Evolutionary conservation across 768 basidiomycete genomes (phyloP).

Genomic region (Phaffia australis): DNA sequence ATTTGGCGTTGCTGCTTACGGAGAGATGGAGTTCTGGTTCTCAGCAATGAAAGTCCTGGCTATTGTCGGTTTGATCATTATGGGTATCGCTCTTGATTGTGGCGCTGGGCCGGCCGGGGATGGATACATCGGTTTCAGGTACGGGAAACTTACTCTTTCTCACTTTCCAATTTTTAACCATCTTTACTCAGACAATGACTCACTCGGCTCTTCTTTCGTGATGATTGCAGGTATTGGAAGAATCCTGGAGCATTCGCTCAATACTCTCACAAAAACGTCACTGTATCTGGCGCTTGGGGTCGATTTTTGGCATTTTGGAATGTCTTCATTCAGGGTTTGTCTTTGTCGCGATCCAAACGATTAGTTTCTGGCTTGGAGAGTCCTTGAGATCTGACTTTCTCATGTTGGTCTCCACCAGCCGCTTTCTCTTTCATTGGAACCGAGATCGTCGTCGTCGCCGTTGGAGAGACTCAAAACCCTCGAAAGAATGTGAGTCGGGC

Average conservation of each 20-base stretch:
- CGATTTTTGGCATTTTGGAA: constrained; percentile 41
- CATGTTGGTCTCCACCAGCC: background rate
- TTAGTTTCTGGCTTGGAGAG: background rate
- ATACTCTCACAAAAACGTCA: constrained; percentile 6
- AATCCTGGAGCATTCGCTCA: constrained; percentile 22
- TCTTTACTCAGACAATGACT: background rate
- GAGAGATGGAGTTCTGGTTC: constrained; percentile 35
- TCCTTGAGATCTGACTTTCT: too few relatives aligned
- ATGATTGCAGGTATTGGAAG: constrained; percentile 7
- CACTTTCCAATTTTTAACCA: background rate
- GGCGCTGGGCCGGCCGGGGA: constrained; percentile 28
- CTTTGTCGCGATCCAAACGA: background rate
- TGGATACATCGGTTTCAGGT: constrained; percentile 27
- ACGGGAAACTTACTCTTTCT: background rate
- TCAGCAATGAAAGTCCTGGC: constrained; percentile 39
- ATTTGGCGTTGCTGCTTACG: constrained; percentile 41
- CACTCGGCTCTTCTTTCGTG: background rate
- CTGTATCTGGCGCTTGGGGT: constrained; percentile 27
- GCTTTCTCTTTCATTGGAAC: constrained; percentile 25
- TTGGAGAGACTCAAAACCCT: constrained; percentile 43
- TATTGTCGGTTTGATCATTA: constrained; percentile 38
- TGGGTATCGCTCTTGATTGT: constrained; percentile 29
- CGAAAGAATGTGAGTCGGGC: constrained; percentile 31
- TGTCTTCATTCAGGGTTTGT: constrained; percentile 30
- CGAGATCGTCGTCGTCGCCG: constrained; percentile 34